Evolutionary conservation across 768 basidiomycete genomes (phyloP), one percentile per base, ranked within the genome.

Genomic region (Boletellus emodensis): DNA sequence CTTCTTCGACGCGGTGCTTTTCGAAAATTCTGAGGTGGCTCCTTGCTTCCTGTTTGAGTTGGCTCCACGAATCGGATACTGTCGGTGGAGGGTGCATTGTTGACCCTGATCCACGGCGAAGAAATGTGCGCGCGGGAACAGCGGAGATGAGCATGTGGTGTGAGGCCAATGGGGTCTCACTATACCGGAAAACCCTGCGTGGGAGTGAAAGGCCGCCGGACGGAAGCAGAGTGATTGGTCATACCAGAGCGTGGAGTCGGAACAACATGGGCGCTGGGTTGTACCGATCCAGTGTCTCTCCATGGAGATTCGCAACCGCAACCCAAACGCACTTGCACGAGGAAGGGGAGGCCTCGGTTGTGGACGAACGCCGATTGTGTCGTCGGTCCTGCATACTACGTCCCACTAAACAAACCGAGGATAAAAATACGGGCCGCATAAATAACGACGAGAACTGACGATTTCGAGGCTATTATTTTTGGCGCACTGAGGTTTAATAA

Each of bases 1-100:
- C 15, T 49, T 49, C 65, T 61, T 66, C 65, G 65, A 66, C 51
- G 35, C 62, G 62, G 64, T 58, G 57, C 61, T 66, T 68, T 67
- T 68, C 60, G 64, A 68, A 42, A 39, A 59, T 52, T 56, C 49
- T 13, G 38, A 39, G 30, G 44, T 52, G 55, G 52, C 51, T 49
- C 44, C 39, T 15, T 24, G n/a, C 44, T 53, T 37, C 62, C 55
- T 40, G 46, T 48, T 55, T 20, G 18, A 32, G 59, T n/a, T 46
- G 20, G 46, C 15, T 40, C 22, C 38, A 53, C 45, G 49, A 33
- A n/a, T 22, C 51, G 39, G 60, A 15, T 9, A 32, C 40, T 36
- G 48, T 54, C 17, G 15, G 44, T 33, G 49, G 44, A 44, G 51
- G 66, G 48, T 43, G 28, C 53, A 61, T 44, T 49, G 46, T 48